phyloP scores from a whole-genome alignment of 148 eudicot species.

The Silene conica region DNA sequence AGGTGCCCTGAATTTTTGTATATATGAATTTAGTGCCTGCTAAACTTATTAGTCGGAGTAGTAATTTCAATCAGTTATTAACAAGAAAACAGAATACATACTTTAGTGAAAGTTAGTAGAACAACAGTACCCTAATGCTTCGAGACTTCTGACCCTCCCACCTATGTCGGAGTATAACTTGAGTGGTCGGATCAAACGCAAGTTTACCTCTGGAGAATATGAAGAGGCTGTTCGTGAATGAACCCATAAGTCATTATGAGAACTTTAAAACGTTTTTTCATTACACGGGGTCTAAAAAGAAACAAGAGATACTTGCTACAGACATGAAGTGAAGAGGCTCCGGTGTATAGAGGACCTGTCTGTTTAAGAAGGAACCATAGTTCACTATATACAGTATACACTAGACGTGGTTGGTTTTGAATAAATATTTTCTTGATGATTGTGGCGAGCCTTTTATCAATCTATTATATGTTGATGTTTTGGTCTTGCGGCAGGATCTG shows the following conservation, averaged over 20 bases:
- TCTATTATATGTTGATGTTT: conserved; percentile 13
- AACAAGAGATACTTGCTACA: no score
- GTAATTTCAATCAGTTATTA: not conserved
- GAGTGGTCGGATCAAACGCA: not conserved
- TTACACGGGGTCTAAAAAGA: no score
- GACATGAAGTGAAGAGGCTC: no score
- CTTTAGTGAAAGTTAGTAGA: not conserved
- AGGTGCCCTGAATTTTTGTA: not conserved
- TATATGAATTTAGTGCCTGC: not conserved
- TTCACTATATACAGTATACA: no score
- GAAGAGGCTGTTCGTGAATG: not conserved
- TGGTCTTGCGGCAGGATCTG: conserved; percentile 55
- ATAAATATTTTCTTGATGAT: not conserved
- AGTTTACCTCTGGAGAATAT: not conserved
- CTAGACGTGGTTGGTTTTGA: not conserved
- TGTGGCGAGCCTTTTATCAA: not conserved
- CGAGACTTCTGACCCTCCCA: not conserved
- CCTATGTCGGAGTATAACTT: not conserved
- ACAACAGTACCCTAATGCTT: not conserved
- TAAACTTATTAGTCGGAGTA: not conserved
- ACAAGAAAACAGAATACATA: not conserved
- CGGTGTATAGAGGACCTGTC: no score
- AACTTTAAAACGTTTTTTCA: no score
- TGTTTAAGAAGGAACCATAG: no score
- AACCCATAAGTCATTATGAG: not conserved